Conservation (phyloP, 129 eudicot species). For the Helianthus annuus region HanXRQr2.0-SUNRISE NC_035442.2:145419305-145419804, state of each 20-base stretch:
- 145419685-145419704: too few relatives aligned
- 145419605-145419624: slow-evolving; percentile 37
- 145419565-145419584: slow-evolving; percentile 32
- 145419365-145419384: slow-evolving; percentile 58
- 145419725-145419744: not conserved
- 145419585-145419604: slow-evolving; percentile 37
- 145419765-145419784: too few relatives aligned
- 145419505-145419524: slow-evolving; percentile 48
- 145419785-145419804: too few relatives aligned
- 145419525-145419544: slow-evolving; percentile 39
- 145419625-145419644: slow-evolving; percentile 48
- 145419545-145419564: slow-evolving; percentile 56
- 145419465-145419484: slow-evolving; percentile 22
- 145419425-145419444: slow-evolving; percentile 43
- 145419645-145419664: slow-evolving; percentile 28
- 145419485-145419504: slow-evolving; percentile 39
- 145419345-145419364: slow-evolving; percentile 75
- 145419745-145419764: not conserved
- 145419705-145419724: not conserved
- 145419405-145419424: slow-evolving; percentile 39
- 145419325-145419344: slow-evolving; percentile 75
- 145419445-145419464: slow-evolving; percentile 41
- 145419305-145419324: slow-evolving; percentile 53
- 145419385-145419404: slow-evolving; percentile 73
- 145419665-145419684: not conserved